Base-by-base conservation (phyloP, 306 rosid genomes). In the Sophora flavescens region DNA sequence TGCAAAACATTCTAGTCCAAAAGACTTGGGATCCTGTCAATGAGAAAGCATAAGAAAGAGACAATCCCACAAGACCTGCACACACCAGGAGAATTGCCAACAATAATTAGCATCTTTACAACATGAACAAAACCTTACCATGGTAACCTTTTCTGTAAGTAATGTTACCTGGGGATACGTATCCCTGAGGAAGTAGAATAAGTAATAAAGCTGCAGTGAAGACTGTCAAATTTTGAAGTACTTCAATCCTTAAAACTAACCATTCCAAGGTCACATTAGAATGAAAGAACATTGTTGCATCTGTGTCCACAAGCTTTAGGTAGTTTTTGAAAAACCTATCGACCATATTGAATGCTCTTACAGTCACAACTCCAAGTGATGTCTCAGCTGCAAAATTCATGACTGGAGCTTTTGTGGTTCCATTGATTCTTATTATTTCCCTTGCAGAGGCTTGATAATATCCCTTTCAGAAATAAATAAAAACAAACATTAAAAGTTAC, bases 331-430 rank as follows among this genome's bases (percentile, higher is more conserved):
- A 86, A 87, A 91, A 93, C 59, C 74, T 80, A 18, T 86, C 91
- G 2, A 1, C 78, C 80, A 84, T 83, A 67, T 80, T 75, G 57
- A 90, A 93, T 56, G 94, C 89, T 91, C 98, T 84, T 18, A 91
- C 66, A 28, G 97, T 93, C 63, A 91, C 89, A 28, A 78, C 91
- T 53, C 98, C 98, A 36, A 83, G 90, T 53, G 98, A 83, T 69
- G 97, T 91, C 87, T 91, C 94, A 0, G 93, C 68, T 67, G 91
- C 88, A 84, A 76, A 90, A 73, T 93, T 91, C 89, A 89, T 86
- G 15, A 90, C 82, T 36, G 94, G 98, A 76, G 98, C 96, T 82
- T 93, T 93, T 39, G 97, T 87, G 54, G 91, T 91, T 84, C 98
- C 97, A 79, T 91, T 93, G 65, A 93, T 91, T 74, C 97, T 82